These are phyloP conservation scores for Neurospora crassa DNA, from an alignment of 2,329 filamentous ascomycete species.

Conservation along the genomic window DNA sequence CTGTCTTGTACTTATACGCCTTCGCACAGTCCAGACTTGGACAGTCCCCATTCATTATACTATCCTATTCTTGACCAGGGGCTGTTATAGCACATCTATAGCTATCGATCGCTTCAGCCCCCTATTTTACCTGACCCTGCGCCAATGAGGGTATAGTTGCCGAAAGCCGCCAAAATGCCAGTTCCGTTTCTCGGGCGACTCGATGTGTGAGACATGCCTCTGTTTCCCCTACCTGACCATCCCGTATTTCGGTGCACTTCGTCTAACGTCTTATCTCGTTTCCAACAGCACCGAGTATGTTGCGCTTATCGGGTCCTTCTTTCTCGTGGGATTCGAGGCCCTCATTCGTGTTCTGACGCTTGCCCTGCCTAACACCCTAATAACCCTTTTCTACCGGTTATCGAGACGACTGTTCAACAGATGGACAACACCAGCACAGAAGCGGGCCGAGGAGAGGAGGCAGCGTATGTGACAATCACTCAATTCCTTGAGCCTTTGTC, in stretches of 20 bases:
- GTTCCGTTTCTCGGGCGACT: constrained; percentile 44
- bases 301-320: constrained; percentile 72
- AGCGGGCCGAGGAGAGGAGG: constrained; percentile 56
- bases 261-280: neutral
- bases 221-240: neutral
- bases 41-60: neutral
- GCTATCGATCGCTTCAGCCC: neutral
- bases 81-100: neutral
- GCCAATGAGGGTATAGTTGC: constrained; percentile 9
- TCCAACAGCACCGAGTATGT: constrained; percentile 67
- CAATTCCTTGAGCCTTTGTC: neutral
- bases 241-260: neutral
- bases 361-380: constrained; percentile 75
- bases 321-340: constrained; percentile 73
- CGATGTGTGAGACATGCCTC: constrained; percentile 33
- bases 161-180: constrained; percentile 29
- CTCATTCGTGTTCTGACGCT: constrained; percentile 79
- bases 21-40: neutral
- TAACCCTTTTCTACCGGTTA: constrained; percentile 71
- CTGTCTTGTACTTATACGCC: neutral
- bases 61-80: neutral
- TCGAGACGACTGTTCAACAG: constrained; percentile 77
- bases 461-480: constrained; percentile 37
- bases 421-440: constrained; percentile 60
- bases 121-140: neutral